Base-by-base conservation (phyloP, 2,329 filamentous ascomycete genomes). In the Chaetomium olivaceum region DNA sequence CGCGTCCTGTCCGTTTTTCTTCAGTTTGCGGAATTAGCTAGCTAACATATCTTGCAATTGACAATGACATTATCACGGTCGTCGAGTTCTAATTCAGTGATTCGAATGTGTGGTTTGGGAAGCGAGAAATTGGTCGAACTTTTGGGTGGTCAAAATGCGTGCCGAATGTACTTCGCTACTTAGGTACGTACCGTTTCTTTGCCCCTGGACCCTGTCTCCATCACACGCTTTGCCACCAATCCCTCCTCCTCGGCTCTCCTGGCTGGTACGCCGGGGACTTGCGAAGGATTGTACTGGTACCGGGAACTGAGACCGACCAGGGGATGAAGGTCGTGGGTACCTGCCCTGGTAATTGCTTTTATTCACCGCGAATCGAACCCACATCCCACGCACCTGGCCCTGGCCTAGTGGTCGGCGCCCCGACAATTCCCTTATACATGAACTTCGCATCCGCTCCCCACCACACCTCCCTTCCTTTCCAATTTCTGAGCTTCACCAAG, bases 391-490 rank as follows among this genome's bases (percentile, higher is more conserved):
- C 66, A 65, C 29, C 66, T 62, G 48, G 70, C 65, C 65, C 64
- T 66, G 65, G 62, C 59, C 66, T 62, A 61, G 61, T 61, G 46
- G 58, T 63, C 64, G 51, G 66, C 62, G 58, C 64, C 62, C 65
- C 67, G 66, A 68, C 67, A 67, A 69, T 69, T 68, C 61, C 58
- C 63, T 67, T 70, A 72, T 69, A 73, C 71, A 73, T 70, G 68
- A 68, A 68, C 69, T 65, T 69, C 67, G 67, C 68, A 67, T 67
- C 69, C 69, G 61, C 70, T 70, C 71, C 70, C 69, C 71, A 71
- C 70, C 67, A 69, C 65, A 65, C 58, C 64, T 67, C 54, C 58
- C 59, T 64, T 70, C 61, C 61, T 50, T 66, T 66, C 63, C 63
- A 65, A 64, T 58, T 59, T 62, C 62, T 64, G 46, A 57, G 56